A percentile compares a stretch with the other conserved stretches of the same genome.
Evolutionary conservation across 1,139 yeast species (phyloP).

Genomic region (Saccharomycopsis phalli): DNA sequence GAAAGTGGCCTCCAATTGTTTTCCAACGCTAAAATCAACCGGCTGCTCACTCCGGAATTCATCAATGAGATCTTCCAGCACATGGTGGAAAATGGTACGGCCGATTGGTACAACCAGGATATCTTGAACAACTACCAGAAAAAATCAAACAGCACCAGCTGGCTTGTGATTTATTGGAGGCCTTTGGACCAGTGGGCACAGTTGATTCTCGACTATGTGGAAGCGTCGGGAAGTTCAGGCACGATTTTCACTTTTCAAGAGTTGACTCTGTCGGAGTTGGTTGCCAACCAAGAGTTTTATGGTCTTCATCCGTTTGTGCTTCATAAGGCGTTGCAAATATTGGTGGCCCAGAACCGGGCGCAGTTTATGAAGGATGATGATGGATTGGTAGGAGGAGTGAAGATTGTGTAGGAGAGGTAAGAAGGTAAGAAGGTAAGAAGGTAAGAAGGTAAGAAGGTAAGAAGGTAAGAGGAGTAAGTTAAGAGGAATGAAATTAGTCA

Average conservation of each 20-base stretch:
- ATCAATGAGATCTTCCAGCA: conserved; percentile 46
- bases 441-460: too few relatives aligned
- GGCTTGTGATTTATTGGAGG: conserved; percentile 62
- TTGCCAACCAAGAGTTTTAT: conserved; percentile 47
- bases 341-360: conserved; percentile 62
- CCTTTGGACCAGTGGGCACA: conserved; percentile 73
- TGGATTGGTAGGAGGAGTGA: conserved; percentile 58
- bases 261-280: conserved; percentile 54
- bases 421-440: too few relatives aligned
- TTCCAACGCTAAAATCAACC: conserved; percentile 26
- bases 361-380: conserved; percentile 53
- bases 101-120: conserved; percentile 34
- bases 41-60: conserved; percentile 46
- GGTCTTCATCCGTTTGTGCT: conserved; percentile 55
- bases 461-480: too few relatives aligned
- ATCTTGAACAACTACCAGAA: conserved; percentile 17
- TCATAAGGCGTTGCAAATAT: conserved; percentile 43
- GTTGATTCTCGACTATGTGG: conserved; percentile 50
- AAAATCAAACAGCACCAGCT: conserved; percentile 31
- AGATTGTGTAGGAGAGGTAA: conserved; percentile 32
- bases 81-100: conserved; percentile 48
- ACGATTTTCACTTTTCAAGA: conserved; percentile 79
- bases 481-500: too few relatives aligned
- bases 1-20: conserved; percentile 25
- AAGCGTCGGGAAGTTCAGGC: conserved; percentile 68